phyloP scores from a whole-genome alignment of 768 basidiomycete genomes.

The Collybia sp. region DNA sequence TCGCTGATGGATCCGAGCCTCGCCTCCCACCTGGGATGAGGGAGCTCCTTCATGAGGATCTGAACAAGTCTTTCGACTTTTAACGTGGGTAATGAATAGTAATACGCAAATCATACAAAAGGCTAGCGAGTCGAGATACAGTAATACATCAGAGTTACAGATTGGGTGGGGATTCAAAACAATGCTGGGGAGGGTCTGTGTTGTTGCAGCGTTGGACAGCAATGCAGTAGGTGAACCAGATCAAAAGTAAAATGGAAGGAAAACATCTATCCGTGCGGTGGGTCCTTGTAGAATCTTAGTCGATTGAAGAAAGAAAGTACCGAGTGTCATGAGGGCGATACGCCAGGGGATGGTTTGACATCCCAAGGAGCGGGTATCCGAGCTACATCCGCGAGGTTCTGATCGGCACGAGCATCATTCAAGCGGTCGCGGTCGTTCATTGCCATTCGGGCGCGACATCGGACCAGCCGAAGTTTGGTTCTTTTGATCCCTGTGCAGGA shows the following conservation, averaged over 20 bases:
- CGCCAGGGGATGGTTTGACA: constrained; percentile 27
- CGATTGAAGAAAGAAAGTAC: too few relatives aligned
- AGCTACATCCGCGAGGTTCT: constrained; percentile 72
- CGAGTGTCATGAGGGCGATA: too few relatives aligned
- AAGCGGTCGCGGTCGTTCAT: constrained; percentile 73
- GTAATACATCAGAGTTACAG: too few relatives aligned
- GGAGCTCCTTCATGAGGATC: constrained; percentile 76
- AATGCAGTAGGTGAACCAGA: too few relatives aligned
- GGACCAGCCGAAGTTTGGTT: constrained; percentile 77
- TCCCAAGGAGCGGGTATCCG: constrained; percentile 74
- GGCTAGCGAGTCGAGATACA: too few relatives aligned
- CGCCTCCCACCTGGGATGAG: constrained; percentile 88
- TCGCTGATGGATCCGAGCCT: constrained; percentile 51
- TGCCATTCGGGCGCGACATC: constrained; percentile 70
- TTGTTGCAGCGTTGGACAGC: too few relatives aligned
- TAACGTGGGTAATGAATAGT: constrained; percentile 20
- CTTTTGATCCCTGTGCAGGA: constrained; percentile 67
- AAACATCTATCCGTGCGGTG: too few relatives aligned
- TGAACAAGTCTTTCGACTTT: constrained; percentile 84
- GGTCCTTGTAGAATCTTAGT: too few relatives aligned
- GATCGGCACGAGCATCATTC: constrained; percentile 72
- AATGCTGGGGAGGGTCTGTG: too few relatives aligned
- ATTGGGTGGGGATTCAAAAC: too few relatives aligned
- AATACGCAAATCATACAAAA: too few relatives aligned
- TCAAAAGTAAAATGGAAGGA: too few relatives aligned